These are phyloP conservation scores for Exserohilum rostratum DNA, from an alignment of 2,329 filamentous ascomycete genomes.

Conservation along the genomic window DNA sequence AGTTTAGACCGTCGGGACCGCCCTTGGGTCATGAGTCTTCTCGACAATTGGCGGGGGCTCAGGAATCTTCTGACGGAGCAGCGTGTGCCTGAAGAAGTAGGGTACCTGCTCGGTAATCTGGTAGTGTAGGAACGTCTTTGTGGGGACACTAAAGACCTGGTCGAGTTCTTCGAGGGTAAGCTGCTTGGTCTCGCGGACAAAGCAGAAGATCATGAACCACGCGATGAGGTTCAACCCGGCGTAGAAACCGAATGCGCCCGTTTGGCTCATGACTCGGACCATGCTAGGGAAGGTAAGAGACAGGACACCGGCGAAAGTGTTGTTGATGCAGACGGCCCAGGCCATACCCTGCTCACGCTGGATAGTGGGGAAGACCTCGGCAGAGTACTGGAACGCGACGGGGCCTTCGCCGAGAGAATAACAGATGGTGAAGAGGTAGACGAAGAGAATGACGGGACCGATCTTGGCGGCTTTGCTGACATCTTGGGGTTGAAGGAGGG, in stretches of 20 bases:
- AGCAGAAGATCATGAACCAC: constrained; percentile 50
- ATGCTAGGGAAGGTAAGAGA: constrained; percentile 49
- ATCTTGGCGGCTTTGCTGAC: constrained; percentile 29
- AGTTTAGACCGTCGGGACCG: constrained; percentile 8
- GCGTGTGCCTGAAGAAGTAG: constrained; percentile 51
- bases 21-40: constrained; percentile 19
- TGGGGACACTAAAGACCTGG: constrained; percentile 46
- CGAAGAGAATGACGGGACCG: constrained; percentile 44
- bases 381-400: constrained; percentile 56
- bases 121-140: constrained; percentile 46
- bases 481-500: constrained; percentile 35
- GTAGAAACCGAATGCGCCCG: constrained; percentile 51
- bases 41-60: constrained; percentile 51
- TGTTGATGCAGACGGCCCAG: constrained; percentile 51
- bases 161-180: constrained; percentile 48
- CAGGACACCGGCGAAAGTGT: constrained; percentile 51
- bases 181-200: constrained; percentile 49
- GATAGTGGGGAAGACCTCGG: constrained; percentile 48
- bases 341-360: constrained; percentile 51
- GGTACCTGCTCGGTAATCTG: constrained; percentile 49
- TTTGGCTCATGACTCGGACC: constrained; percentile 46
- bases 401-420: constrained; percentile 54
- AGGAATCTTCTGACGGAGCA: constrained; percentile 46
- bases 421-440: constrained; percentile 28
- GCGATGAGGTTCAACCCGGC: constrained; percentile 50